Percentiles rank a stretch among this genome's conserved stretches.
Conservation (phyloP, 2,329 filamentous ascomycete genomes). For the Thielaviopsis punctulata region DNA sequence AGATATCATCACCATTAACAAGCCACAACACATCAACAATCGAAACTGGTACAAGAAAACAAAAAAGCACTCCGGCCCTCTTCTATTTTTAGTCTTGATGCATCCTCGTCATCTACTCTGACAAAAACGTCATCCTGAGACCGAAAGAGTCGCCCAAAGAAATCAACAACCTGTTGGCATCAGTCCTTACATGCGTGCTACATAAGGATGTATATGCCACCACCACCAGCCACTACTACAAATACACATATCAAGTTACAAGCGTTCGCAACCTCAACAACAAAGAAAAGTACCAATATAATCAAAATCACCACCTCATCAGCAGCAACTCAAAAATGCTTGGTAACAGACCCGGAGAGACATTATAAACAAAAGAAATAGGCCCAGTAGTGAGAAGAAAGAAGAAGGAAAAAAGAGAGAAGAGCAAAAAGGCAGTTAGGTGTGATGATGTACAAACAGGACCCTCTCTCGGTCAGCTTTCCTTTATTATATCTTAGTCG, state of each 20-base stretch:
- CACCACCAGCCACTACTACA: background rate
- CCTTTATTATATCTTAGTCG: constrained; percentile 14
- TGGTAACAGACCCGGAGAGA: background rate
- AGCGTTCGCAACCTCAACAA: background rate
- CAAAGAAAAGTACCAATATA: background rate
- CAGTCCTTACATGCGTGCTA: too few species aligned
- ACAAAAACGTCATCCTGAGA: background rate
- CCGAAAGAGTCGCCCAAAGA: background rate
- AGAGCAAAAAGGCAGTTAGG: constrained; percentile 20
- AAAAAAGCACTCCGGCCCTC: background rate
- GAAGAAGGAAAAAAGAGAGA: constrained; percentile 36
- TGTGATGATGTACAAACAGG: constrained; percentile 30
- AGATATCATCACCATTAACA: background rate
- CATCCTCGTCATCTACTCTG: background rate
- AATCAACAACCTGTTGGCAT: background rate
- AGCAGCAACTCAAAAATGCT: background rate
- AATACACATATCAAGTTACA: background rate
- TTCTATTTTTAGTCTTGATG: constrained; percentile 1
- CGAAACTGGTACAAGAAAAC: background rate
- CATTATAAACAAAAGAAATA: background rate
- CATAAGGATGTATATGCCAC: too few species aligned
- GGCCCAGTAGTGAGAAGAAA: constrained; percentile 7
- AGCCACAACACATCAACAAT: background rate
- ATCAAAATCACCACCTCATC: background rate
- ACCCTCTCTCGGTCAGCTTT: constrained; percentile 19